These are phyloP conservation scores for Pseudonectria foliicola DNA, from an alignment of 2,329 filamentous ascomycete species.

Conservation along the genomic window DNA sequence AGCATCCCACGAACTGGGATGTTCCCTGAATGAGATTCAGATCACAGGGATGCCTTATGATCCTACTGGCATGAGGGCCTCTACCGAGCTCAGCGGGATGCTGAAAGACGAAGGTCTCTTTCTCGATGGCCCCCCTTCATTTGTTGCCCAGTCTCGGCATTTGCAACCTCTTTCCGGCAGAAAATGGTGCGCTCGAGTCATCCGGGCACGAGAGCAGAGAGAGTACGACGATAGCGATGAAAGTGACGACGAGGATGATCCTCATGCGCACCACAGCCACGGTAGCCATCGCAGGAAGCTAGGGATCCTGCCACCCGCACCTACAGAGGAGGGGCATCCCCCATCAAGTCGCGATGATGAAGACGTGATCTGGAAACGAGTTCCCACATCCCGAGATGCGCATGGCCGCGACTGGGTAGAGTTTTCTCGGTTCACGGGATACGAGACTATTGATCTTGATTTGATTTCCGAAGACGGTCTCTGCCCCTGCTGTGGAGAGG, in stretches of 20 bases:
- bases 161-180: constrained; percentile 34
- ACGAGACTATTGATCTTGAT: constrained; percentile 27
- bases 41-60: constrained; percentile 46
- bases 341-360: constrained; percentile 34
- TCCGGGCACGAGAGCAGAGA: constrained; percentile 36
- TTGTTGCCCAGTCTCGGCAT: constrained; percentile 32
- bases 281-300: constrained; percentile 13
- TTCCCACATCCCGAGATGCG: constrained; percentile 35
- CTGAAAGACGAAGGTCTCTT: constrained; percentile 47
- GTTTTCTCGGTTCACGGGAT: constrained; percentile 36
- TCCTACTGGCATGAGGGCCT: constrained; percentile 39
- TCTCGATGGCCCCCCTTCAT: constrained; percentile 38
- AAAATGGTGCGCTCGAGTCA: constrained; percentile 35
- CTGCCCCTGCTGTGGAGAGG: constrained; percentile 35
- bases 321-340: constrained; percentile 36
- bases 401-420: constrained; percentile 40
- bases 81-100: constrained; percentile 42
- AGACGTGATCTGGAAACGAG: constrained; percentile 44
- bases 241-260: constrained; percentile 19
- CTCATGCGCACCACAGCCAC: constrained; percentile 20
- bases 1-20: constrained; percentile 47
- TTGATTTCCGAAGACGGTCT: constrained; percentile 29
- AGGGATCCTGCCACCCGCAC: constrained; percentile 33
- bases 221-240: constrained; percentile 15
- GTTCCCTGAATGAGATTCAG: constrained; percentile 45